Evolutionary conservation across 805 yeast genomes (phyloP), one percentile per base, ranked within the genome.

Genomic region (Komagataella mondaviorum): DNA sequence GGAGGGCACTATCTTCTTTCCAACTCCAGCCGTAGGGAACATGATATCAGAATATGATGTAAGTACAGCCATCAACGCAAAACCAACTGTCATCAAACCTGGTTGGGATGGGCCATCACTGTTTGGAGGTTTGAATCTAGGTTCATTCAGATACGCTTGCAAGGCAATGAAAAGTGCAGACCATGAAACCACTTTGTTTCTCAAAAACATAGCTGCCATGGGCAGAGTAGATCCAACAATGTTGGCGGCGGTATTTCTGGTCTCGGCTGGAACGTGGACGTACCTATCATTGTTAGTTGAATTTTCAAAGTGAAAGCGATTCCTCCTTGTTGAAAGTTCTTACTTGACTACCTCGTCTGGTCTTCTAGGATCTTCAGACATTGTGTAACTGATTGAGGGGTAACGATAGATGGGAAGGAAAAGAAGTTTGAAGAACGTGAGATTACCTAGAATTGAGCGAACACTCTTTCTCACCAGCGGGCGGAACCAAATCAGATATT

Each of bases 171-270:
- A 76, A 23, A 76, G 59, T 22, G 80, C 63, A 3, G 81, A 67
- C 83, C 83, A 78, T 10, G 81, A 69, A 57, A 78, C 62, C 55
- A 78, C 64, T 59, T 75, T 78, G 62, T 77, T 77, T 58, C 72
- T 67, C 73, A 78, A 66, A 60, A 78, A 77, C 83, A 78, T 78
- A 48, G 83, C 83, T 2, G 78, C 81, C 80, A 78, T 75, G 46
- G 83, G 83, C 54, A 78, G 64, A 48, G 79, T 71, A 58, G 76
- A 80, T 6, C 80, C 63, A 23, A 76, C 67, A 67, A 74, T 68
- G 45, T 68, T 65, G 3, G 78, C 62, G 6, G 78, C 78, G 48
- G 68, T 71, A 46, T 64, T 63, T 52, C 78, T 68, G 44, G 74
- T 69, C 55, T 70, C 68, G 12, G 71, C 71, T 45, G 82, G 80